Base-by-base conservation (phyloP, 768 basidiomycete species). In the Cyathus striatus region DNA sequence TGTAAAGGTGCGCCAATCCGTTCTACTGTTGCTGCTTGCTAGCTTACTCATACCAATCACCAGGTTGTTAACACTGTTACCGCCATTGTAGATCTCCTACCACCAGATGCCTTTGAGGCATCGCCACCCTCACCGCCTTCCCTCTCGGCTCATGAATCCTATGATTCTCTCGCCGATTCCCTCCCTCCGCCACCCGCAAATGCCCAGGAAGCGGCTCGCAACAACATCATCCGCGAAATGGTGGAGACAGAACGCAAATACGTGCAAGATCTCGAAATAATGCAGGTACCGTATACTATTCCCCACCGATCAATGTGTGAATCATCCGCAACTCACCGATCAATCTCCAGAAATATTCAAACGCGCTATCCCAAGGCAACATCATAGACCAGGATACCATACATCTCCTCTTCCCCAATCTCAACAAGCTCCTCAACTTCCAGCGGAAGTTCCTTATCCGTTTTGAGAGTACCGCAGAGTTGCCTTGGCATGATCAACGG, bases 161-260 rank as follows among this genome's bases (percentile, higher is more conserved):
- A 72, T 40, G 82, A 84, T 50, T 79, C 80, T 0, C 59, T 82
- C 3, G 60, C 64, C n/a, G 78, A 78, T 42, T 58, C 65, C 4
- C 57, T 71, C 6, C 56, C 62, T 22, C 49, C 68, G 23, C 58
- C 75, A 22, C 59, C 78, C 17, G 66, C 73, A 14, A 78, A 71
- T 53, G 78, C 79, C 16, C 77, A 78, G 43, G 83, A 88, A 48
- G 69, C 75, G 1, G 81, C 82, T 17, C 73, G 88, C 42, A 81
- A 80, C 60, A 86, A 86, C 50, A 86, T 87, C 47, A 77, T 93
- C 46, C 77, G 78, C 56, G 96, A 99, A 65, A 81, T 97, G 52
- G 79, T 98, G 38, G 88, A 90, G 62, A 97, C 92, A 0, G 96
- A 99, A 63, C 83, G 90, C 52, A 92, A 92, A 66, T 98, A 91